These are phyloP conservation scores for Houttuynia cordata DNA, from an alignment of 164 flowering plant genomes.

Conservation along the genomic window DNA sequence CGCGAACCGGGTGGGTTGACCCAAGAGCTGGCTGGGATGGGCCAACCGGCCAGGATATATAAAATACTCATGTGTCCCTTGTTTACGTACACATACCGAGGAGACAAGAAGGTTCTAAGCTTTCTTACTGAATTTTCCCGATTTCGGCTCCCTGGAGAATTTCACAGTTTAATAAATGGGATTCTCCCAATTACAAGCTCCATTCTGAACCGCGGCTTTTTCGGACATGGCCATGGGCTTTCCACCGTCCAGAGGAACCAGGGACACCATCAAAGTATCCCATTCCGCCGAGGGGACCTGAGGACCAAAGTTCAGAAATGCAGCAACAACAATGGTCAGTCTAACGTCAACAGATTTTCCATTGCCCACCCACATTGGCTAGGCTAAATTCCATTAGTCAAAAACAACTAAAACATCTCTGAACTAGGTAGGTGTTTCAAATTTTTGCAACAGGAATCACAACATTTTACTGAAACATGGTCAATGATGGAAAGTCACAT, in stretches of 20 bases:
- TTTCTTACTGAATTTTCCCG: conserved; percentile 63
- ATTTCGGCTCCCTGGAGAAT: conserved; percentile 47
- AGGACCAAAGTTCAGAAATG: conserved; percentile 2
- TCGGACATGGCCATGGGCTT: conserved; percentile 58
- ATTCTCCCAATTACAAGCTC: conserved; percentile 67
- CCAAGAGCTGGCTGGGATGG: no score
- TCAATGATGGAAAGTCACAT: conserved; percentile 28
- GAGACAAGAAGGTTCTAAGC: conserved; percentile 36
- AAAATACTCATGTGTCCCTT: no score
- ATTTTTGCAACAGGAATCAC: background rate
- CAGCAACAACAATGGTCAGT: no score
- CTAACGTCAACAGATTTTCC: conserved; percentile 1
- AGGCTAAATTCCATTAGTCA: no score
- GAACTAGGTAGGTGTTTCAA: no score
- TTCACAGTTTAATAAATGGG: conserved; percentile 67
- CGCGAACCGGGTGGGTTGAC: no score
- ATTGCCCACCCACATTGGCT: conserved; percentile 9
- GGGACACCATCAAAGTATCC: conserved; percentile 50
- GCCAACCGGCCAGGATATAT: no score
- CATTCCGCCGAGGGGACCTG: conserved; percentile 50
- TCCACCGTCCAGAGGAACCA: conserved; percentile 68
- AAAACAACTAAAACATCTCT: no score
- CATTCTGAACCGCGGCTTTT: conserved; percentile 47
- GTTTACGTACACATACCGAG: conserved; percentile 38
- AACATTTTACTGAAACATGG: background rate